Percentiles rank a stretch among this genome's conserved stretches.
Evolutionary conservation across 177 flowering plant genomes (phyloP).

Genomic region (Tripterygium wilfordii): DNA sequence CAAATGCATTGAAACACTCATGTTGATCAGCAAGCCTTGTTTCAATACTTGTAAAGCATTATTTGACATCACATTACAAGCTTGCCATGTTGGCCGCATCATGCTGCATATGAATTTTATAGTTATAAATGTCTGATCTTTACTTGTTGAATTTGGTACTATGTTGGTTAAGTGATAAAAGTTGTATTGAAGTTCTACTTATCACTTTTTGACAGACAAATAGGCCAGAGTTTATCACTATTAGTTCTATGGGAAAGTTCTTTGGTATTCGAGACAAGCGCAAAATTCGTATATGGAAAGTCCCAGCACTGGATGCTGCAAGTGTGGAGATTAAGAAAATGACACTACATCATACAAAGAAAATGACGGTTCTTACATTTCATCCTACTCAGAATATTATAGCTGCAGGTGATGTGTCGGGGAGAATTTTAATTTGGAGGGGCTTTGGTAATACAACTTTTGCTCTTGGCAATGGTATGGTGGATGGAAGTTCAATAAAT

Average conservation of each 20-base stretch:
- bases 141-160: too few relatives aligned
- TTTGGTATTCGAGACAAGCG: slow-evolving; percentile 58
- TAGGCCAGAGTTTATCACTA: slow-evolving; percentile 40
- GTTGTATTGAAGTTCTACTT: too few relatives aligned
- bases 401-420: slow-evolving; percentile 89
- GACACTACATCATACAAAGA: slow-evolving; percentile 76
- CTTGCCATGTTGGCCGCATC: too few relatives aligned
- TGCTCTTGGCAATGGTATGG: slow-evolving; percentile 12
- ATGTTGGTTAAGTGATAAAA: too few relatives aligned
- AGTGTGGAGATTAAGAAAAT: slow-evolving; percentile 42
- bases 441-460: slow-evolving; percentile 59
- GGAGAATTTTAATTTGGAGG: slow-evolving; percentile 94
- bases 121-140: too few relatives aligned
- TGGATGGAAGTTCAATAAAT: slow-evolving; percentile 14
- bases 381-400: slow-evolving; percentile 78
- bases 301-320: slow-evolving; percentile 39
- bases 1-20: too few relatives aligned
- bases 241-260: slow-evolving; percentile 58
- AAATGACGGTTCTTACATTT: slow-evolving; percentile 64
- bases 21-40: too few relatives aligned
- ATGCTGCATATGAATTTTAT: too few relatives aligned
- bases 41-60: too few relatives aligned
- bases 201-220: slow-evolving; percentile 51
- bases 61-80: too few relatives aligned
- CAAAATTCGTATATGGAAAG: slow-evolving; percentile 67